These are phyloP conservation scores for Halenospora varia DNA, from an alignment of 495 filamentous ascomycete species.

Conservation along the genomic window DNA sequence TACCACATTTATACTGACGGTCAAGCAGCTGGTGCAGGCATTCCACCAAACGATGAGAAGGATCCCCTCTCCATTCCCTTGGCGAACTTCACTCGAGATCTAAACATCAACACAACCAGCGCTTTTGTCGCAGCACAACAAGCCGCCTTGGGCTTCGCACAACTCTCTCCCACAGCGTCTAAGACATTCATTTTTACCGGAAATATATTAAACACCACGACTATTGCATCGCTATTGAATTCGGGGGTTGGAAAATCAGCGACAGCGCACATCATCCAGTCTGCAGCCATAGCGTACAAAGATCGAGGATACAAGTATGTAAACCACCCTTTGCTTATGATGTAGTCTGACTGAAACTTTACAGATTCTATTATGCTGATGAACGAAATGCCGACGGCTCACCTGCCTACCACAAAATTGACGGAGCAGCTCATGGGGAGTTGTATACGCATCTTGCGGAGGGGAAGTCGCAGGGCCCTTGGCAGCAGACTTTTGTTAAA, in stretches of 20 bases:
- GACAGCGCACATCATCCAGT: constrained; percentile 39
- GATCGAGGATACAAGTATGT: constrained; percentile 43
- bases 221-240: constrained; percentile 30
- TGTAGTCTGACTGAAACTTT: constrained; percentile 16
- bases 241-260: constrained; percentile 43
- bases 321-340: not conserved
- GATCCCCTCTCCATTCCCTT: constrained; percentile 34
- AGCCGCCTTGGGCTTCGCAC: constrained; percentile 33
- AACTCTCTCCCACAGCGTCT: constrained; percentile 32
- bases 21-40: constrained; percentile 12
- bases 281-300: constrained; percentile 35
- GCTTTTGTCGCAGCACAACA: constrained; percentile 41
- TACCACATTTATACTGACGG: constrained; percentile 8
- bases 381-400: constrained; percentile 41
- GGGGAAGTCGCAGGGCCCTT: constrained; percentile 35
- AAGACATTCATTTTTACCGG: constrained; percentile 48
- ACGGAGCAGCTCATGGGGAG: constrained; percentile 40
- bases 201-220: constrained; percentile 37
- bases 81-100: constrained; percentile 32
- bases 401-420: constrained; percentile 24
- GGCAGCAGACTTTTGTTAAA: constrained; percentile 47
- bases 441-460: constrained; percentile 39
- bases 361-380: constrained; percentile 47
- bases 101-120: constrained; percentile 41
- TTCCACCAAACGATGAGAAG: constrained; percentile 12